Evolutionary conservation across 1,284 basidiomycete species (phyloP).

Genomic region (Rhodotorula sp.): DNA sequence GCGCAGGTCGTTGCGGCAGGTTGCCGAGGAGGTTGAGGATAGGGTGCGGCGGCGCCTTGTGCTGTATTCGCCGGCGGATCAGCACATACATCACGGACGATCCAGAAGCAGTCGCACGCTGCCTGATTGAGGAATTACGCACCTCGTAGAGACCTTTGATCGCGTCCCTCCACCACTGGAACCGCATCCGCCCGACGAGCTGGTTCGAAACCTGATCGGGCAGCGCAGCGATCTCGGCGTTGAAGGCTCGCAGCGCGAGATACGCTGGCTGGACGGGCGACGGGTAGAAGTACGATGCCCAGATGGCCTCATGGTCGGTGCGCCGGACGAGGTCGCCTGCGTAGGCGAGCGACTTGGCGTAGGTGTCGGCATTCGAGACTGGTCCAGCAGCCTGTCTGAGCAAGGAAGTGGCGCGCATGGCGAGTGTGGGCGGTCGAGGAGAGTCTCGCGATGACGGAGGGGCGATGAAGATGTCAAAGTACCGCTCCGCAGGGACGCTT

Average conservation of each 20-base stretch:
- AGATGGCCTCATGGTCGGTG: conserved; percentile 65
- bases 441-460: background rate
- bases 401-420: background rate
- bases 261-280: conserved; percentile 65
- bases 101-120: too few species aligned
- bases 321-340: conserved; percentile 51
- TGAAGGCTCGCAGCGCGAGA: conserved; percentile 81
- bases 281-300: conserved; percentile 77
- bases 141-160: conserved; percentile 71
- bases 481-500: background rate
- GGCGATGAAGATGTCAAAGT: background rate
- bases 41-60: conserved; percentile 39
- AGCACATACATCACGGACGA: too few species aligned
- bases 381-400: background rate
- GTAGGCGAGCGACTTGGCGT: conserved; percentile 46
- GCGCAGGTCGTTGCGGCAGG: conserved; percentile 29
- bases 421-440: background rate
- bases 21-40: conserved; percentile 32
- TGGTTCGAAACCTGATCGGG: conserved; percentile 76
- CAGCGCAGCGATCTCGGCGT: conserved; percentile 81
- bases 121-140: conserved; percentile 47
- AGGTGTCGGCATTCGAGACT: background rate
- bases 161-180: conserved; percentile 91
- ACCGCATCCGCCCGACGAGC: conserved; percentile 79
- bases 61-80: conserved; percentile 5